A percentile compares a stretch with the other conserved stretches of the same genome.
Evolutionary conservation across 371 early-diverging fungal species (phyloP).

Genomic region (Circinella umbellata): DNA sequence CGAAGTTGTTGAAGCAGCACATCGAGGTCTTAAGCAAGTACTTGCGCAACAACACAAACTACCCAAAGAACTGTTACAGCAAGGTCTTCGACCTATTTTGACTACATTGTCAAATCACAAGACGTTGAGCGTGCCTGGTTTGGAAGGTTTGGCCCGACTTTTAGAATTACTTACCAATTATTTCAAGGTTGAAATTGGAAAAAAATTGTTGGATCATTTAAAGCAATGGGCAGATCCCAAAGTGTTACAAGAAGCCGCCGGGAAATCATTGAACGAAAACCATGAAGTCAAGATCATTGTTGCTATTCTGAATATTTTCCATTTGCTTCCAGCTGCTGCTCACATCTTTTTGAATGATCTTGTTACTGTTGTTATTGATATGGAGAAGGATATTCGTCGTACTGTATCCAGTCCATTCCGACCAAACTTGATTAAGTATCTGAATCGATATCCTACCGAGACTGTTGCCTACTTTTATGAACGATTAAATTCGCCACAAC

Average conservation of each 20-base stretch:
- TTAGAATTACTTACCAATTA: conserved; percentile 94
- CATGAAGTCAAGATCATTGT: conserved; percentile 93
- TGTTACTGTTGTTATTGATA: conserved; percentile 80
- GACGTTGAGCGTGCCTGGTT: conserved; percentile 86
- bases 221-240: conserved; percentile 90
- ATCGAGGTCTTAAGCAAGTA: conserved; percentile 91
- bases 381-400: conserved; percentile 85
- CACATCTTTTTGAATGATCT: conserved; percentile 91
- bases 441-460: conserved; percentile 88
- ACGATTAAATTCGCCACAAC: conserved; percentile 58
- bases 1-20: conserved; percentile 95
- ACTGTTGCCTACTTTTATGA: conserved; percentile 87
- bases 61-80: conserved; percentile 96
- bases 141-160: conserved; percentile 94
- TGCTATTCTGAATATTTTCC: conserved; percentile 92
- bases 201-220: conserved; percentile 96
- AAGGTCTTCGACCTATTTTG: conserved; percentile 94
- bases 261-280: conserved; percentile 83
- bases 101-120: conserved; percentile 94
- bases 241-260: conserved; percentile 80
- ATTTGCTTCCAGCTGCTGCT: conserved; percentile 90
- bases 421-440: conserved; percentile 84
- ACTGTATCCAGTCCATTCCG: conserved; percentile 93
- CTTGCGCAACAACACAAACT: conserved; percentile 86
- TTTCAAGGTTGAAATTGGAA: conserved; percentile 98